Percentiles rank a stretch among this genome's conserved stretches.
Evolutionary conservation across 2,329 filamentous ascomycete species (phyloP).

Genomic region (Pseudocercospora fuligena): DNA sequence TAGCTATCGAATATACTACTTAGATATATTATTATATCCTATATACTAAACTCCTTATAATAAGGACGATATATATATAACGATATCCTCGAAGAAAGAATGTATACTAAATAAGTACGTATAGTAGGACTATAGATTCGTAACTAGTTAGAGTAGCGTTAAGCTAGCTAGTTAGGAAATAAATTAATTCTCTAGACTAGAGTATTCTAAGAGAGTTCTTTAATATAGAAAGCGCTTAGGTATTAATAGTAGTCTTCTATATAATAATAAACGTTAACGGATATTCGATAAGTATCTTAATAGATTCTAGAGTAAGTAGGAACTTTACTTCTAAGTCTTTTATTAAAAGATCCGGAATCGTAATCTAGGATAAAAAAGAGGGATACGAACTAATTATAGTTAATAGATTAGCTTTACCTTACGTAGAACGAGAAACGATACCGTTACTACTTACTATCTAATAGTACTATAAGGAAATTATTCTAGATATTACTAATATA

Average conservation of each 20-base stretch:
- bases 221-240: background rate
- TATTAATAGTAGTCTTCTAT: conserved; percentile 4
- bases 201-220: background rate
- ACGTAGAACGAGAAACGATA: conserved; percentile 10
- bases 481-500: conserved; percentile 19
- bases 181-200: background rate
- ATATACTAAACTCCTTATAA: too few species aligned
- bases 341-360: conserved; percentile 1
- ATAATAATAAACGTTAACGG: background rate
- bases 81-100: background rate
- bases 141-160: background rate
- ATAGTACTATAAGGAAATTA: conserved; percentile 17
- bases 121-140: background rate
- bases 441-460: conserved; percentile 10
- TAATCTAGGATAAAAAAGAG: background rate
- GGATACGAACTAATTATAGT: background rate
- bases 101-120: background rate
- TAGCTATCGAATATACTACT: too few species aligned
- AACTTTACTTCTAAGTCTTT: conserved; percentile 7
- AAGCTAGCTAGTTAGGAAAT: background rate
- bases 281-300: conserved; percentile 1
- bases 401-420: background rate
- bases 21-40: too few species aligned
- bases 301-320: conserved; percentile 8
- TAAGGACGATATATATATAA: background rate